A percentile compares a stretch with the other conserved stretches of the same genome.
Conservation (phyloP, 2,329 filamentous ascomycete species). For the Balansia obtecta region DNA sequence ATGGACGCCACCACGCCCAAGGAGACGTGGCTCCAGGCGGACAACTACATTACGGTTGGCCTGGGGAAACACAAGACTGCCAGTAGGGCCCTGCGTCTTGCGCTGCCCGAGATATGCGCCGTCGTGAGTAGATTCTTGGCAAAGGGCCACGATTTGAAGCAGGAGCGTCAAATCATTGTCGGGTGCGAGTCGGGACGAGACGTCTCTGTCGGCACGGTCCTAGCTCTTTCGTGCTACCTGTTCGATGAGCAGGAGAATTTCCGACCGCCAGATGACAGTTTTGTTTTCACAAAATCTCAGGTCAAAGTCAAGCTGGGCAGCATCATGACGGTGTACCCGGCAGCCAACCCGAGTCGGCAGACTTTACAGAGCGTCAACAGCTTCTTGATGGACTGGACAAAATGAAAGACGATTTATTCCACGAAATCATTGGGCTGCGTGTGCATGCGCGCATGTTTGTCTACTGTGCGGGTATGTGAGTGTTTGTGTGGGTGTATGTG, state of each 20-base stretch:
- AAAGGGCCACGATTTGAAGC: neutral
- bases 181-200: constrained; percentile 71
- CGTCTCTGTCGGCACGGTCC: constrained; percentile 62
- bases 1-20: constrained; percentile 29
- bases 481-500: no score
- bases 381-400: constrained; percentile 58
- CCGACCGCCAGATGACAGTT: constrained; percentile 12
- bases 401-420: constrained; percentile 9
- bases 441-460: no score
- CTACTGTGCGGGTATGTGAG: no score
- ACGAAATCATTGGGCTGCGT: no score
- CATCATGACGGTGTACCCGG: constrained; percentile 67
- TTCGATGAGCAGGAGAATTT: constrained; percentile 50
- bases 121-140: constrained; percentile 36
- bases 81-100: constrained; percentile 66
- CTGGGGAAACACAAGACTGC: constrained; percentile 65
- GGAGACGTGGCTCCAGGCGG: constrained; percentile 26
- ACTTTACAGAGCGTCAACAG: constrained; percentile 89
- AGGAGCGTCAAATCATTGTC: constrained; percentile 33
- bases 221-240: constrained; percentile 65
- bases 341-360: constrained; percentile 70
- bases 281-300: constrained; percentile 54
- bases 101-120: constrained; percentile 48
- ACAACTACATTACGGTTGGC: constrained; percentile 41
- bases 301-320: constrained; percentile 70